Evolutionary conservation across 768 basidiomycete species (phyloP).

Genomic region (Tephrocybe rancida): DNA sequence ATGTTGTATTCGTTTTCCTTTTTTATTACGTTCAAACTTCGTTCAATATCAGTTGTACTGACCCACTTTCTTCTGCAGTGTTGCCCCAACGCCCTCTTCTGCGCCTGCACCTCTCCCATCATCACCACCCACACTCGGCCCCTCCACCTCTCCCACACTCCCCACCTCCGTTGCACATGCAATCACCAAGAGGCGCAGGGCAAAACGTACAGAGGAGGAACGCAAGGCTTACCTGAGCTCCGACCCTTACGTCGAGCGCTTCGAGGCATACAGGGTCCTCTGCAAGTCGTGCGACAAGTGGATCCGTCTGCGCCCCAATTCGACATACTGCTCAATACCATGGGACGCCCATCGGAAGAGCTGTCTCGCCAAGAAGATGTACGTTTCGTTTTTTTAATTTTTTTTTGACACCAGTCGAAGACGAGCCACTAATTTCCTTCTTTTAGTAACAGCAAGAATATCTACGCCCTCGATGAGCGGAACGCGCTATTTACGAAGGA

Average conservation of each 20-base stretch:
- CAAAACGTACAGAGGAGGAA: slow-evolving; percentile 78
- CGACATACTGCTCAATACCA: slow-evolving; percentile 85
- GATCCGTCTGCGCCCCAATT: slow-evolving; percentile 85
- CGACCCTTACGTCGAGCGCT: slow-evolving; percentile 79
- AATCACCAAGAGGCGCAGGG: slow-evolving; percentile 65
- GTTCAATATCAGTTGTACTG: too few relatives aligned
- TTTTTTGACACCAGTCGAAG: too few relatives aligned
- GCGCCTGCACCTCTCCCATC: too few relatives aligned
- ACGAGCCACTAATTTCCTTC: not conserved
- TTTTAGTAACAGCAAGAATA: slow-evolving; percentile 47
- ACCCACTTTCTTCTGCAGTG: too few relatives aligned
- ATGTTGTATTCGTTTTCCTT: too few relatives aligned
- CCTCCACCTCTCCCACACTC: slow-evolving; percentile 34
- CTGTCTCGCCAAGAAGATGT: slow-evolving; percentile 80
- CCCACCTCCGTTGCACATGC: slow-evolving; percentile 41
- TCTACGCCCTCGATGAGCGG: slow-evolving; percentile 62
- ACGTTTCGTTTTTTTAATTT: too few relatives aligned
- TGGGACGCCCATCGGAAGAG: slow-evolving; percentile 88
- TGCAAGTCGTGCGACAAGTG: slow-evolving; percentile 84
- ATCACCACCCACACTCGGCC: not conserved
- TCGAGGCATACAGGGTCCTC: slow-evolving; percentile 78
- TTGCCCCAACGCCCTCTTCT: too few relatives aligned
- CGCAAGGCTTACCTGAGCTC: slow-evolving; percentile 69
- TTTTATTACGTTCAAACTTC: too few relatives aligned
- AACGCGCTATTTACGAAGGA: slow-evolving; percentile 62